phyloP scores from a whole-genome alignment of 106 monocot genomes.

The Apostasia ramifera region DNA sequence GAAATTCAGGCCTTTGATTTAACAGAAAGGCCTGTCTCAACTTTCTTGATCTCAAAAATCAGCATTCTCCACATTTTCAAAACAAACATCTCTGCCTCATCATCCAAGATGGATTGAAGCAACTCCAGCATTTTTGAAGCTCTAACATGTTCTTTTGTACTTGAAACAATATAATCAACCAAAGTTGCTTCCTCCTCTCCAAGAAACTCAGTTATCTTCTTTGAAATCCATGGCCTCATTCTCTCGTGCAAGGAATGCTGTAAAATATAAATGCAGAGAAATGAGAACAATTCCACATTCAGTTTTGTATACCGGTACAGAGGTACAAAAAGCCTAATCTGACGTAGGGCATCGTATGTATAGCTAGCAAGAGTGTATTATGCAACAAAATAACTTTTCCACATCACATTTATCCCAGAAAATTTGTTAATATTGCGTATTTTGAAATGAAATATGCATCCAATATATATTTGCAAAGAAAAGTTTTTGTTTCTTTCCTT shows the following conservation, averaged over 20 bases:
- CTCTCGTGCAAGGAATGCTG: slow-evolving; percentile 92
- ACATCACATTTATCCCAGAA: too few relatives aligned
- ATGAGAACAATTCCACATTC: not conserved
- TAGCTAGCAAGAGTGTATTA: too few relatives aligned
- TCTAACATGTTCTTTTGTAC: slow-evolving; percentile 80
- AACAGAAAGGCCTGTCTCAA: slow-evolving; percentile 69
- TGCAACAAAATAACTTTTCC: too few relatives aligned
- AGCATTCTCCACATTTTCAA: slow-evolving; percentile 99
- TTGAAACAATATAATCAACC: slow-evolving; percentile 91
- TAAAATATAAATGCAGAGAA: slow-evolving; percentile 1
- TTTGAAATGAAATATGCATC: too few relatives aligned
- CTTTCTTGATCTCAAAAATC: slow-evolving; percentile 97
- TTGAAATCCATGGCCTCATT: slow-evolving; percentile 97
- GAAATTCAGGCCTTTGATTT: slow-evolving; percentile 36
- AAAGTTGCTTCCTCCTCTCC: slow-evolving; percentile 91
- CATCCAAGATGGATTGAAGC: slow-evolving; percentile 89
- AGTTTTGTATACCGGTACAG: not conserved
- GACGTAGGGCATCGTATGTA: not conserved
- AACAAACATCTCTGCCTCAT: slow-evolving; percentile 99
- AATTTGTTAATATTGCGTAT: too few relatives aligned
- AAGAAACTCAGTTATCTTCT: slow-evolving; percentile 96
- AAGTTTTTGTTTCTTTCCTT: too few relatives aligned
- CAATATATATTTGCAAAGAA: too few relatives aligned
- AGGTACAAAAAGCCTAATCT: not conserved
- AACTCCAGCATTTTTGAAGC: slow-evolving; percentile 86